Evolutionary conservation across 768 basidiomycete genomes (phyloP).

Genomic region (Krasilnikovozyma curviuscula): DNA sequence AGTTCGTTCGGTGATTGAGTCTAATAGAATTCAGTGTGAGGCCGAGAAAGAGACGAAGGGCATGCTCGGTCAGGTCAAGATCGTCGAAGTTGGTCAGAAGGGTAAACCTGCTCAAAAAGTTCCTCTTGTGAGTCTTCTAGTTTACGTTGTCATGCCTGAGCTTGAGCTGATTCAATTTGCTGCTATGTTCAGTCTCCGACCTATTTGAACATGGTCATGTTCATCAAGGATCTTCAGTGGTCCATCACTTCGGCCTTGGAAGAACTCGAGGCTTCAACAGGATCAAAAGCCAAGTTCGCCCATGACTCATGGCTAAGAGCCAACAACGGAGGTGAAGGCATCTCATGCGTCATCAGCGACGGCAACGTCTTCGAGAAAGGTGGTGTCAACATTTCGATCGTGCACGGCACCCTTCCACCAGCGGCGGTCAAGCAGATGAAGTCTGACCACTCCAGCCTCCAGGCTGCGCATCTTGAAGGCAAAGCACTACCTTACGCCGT

Average conservation of each 20-base stretch:
- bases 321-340: constrained; percentile 43
- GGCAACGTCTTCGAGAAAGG: constrained; percentile 71
- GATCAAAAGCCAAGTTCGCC: background rate
- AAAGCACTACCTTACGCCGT: constrained; percentile 73
- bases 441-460: constrained; percentile 54
- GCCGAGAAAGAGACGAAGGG: no score
- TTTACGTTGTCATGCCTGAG: no score
- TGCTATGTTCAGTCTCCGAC: background rate
- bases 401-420: constrained; percentile 72
- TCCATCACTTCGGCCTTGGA: constrained; percentile 6
- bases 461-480: constrained; percentile 20
- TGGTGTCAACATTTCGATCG: constrained; percentile 83
- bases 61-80: no score
- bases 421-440: constrained; percentile 86
- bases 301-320: constrained; percentile 11
- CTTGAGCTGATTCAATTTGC: background rate
- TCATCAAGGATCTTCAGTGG: constrained; percentile 4
- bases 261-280: background rate
- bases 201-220: constrained; percentile 5
- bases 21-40: no score
- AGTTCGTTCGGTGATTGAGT: no score
- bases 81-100: no score
- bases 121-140: no score
- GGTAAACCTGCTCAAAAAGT: no score
- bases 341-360: constrained; percentile 54